These are phyloP conservation scores for Angophora floribunda DNA, from an alignment of 345 rosid species.

Conservation along the genomic window DNA sequence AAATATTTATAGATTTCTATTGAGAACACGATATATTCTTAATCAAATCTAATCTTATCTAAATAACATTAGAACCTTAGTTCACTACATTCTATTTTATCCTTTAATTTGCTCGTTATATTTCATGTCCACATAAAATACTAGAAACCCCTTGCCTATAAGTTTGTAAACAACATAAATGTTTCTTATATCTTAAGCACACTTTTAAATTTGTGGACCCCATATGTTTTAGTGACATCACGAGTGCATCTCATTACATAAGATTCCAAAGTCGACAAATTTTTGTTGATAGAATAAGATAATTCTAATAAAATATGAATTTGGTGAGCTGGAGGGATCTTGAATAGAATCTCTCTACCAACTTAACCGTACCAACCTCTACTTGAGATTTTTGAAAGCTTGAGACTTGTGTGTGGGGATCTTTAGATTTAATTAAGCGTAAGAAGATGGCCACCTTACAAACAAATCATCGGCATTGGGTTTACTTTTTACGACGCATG, in stretches of 20 bases:
- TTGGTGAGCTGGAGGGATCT: background rate
- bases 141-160: too few species aligned
- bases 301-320: background rate
- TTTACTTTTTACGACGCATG: background rate
- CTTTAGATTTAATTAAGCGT: background rate
- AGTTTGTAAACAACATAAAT: background rate
- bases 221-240: background rate
- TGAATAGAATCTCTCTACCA: background rate
- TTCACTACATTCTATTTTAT: too few species aligned
- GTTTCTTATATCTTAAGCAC: background rate
- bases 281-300: background rate
- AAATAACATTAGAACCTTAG: background rate
- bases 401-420: background rate
- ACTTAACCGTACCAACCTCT: background rate
- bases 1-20: background rate
- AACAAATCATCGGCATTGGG: background rate
- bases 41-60: background rate
- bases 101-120: too few species aligned
- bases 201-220: background rate
- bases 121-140: too few species aligned
- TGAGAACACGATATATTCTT: background rate
- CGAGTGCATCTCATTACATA: background rate
- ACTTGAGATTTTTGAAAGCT: background rate
- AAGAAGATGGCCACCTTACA: background rate
- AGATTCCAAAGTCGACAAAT: background rate